Conservation (phyloP, 169 alveolate genomes). For the Plasmodium chabaudi region DNA sequence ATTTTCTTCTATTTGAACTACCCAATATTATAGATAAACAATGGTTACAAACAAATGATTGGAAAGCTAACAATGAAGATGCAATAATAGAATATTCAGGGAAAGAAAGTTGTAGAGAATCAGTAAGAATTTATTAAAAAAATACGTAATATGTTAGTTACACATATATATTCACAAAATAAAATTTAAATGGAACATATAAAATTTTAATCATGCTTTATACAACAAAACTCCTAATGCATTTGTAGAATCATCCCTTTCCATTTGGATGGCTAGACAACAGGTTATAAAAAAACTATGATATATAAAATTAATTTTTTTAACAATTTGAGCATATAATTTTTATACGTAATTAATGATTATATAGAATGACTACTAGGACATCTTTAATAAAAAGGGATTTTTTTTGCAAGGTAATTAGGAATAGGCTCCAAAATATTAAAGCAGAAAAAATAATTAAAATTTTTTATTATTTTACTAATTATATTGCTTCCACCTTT, state of each 20-base stretch:
- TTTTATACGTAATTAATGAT: neutral
- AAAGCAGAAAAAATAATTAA: neutral
- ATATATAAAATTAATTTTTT: too few species aligned
- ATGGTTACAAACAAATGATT: constrained; percentile 68
- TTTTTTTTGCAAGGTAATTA: constrained; percentile 72
- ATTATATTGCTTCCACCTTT: neutral
- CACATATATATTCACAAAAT: neutral
- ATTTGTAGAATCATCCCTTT: constrained; percentile 72
- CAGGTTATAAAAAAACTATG: constrained; percentile 22
- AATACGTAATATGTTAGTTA: neutral
- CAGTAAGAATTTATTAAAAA: constrained; percentile 17
- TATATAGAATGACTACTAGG: constrained; percentile 60
- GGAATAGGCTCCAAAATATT: neutral
- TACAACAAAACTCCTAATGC: too few species aligned
- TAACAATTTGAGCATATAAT: too few species aligned
- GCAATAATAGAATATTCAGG: constrained; percentile 67
- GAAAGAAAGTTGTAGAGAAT: constrained; percentile 66
- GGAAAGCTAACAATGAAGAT: constrained; percentile 48
- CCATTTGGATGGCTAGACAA: constrained; percentile 77
- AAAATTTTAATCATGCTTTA: too few species aligned
- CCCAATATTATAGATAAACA: constrained; percentile 8
- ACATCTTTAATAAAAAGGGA: constrained; percentile 65
- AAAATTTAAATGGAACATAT: too few species aligned
- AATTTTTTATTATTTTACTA: neutral
- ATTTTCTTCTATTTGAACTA: neutral